Base-by-base conservation (phyloP, 305 asterid genomes). In the Rubia balearica region DNA sequence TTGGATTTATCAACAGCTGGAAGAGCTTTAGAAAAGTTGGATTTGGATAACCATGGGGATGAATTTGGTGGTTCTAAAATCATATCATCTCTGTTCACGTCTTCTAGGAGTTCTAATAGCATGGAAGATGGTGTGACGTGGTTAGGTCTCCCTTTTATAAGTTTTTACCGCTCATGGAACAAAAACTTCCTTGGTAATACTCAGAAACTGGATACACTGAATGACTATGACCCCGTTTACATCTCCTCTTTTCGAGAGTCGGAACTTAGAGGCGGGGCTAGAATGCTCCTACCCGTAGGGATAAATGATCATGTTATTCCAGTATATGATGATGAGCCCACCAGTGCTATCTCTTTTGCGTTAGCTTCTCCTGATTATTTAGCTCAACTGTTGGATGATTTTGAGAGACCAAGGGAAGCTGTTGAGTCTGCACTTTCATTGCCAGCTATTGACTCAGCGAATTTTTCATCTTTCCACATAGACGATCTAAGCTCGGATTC, bases 251-350 rank as follows among this genome's bases (percentile, higher is more conserved):
- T 85, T 77, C 86, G 84, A 68, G 89, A 82, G 19, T 86, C 91
- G 0, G 94, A 91, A 77, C 81, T 80, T 79, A 86, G 77, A 79
- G 84, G 90, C 61, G 99, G 98, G 60, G 86, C 89, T 69, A 78
- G 89, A 63, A 79, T 86, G 84, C 92, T 89, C 77, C 84, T 88
- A 49, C 87, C 93, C 16, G 78, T 83, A 22, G 98, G 97, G 74
- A 77, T 83, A 62, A 90, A 84, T 51, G 97, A 87, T 77, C 87
- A 82, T 59, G 89, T 91, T 71, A 48, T 95, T 73, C 92, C 98
- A 0, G 96, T 95, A 63, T 90, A 84, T 73, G 98, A 95, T 76
- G 97, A 95, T 74, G 99, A 95, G 81, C 99, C 96, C 33, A 91
- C 99, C 5, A 95, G 98, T 79, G 82, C 90, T 65, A 90, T 95